Conservation (phyloP, 2,329 filamentous ascomycete species). For the Xylariaceae sp. region DNA sequence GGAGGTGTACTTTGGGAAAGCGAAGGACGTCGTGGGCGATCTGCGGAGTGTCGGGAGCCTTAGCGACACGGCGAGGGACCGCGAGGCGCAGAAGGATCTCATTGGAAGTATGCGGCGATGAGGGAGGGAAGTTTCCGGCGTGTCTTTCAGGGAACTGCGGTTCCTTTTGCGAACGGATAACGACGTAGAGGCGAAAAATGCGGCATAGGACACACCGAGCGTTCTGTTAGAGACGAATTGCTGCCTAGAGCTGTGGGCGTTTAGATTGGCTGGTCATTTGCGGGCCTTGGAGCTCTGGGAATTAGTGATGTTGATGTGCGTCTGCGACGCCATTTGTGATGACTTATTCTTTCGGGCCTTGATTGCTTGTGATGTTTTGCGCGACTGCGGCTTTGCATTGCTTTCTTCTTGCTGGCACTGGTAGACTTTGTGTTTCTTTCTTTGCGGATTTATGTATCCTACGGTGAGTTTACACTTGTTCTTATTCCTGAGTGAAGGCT, state of each 20-base stretch:
- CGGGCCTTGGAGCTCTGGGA: background rate
- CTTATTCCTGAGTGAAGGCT: no score
- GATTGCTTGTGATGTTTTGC: no score
- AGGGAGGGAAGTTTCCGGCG: no score
- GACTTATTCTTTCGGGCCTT: background rate
- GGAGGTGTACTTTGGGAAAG: conserved; percentile 99
- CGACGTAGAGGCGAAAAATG: no score
- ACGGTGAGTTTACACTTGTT: no score
- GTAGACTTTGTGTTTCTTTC: no score
- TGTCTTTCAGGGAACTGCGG: no score
- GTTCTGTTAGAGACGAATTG: background rate
- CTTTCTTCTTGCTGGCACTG: no score
- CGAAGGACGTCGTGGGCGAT: conserved; percentile 96
- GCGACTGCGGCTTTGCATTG: no score
- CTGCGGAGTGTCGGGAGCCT: conserved; percentile 80
- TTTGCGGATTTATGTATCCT: no score
- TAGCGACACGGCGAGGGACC: conserved; percentile 78
- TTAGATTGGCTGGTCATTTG: background rate
- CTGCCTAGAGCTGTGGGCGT: conserved; percentile 1
- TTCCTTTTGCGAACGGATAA: no score
- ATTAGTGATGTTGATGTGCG: background rate
- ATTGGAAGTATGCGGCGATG: conserved; percentile 55
- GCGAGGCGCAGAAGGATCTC: conserved; percentile 82
- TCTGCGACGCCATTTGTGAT: background rate
- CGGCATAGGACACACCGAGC: no score